A percentile compares a stretch with the other conserved stretches of the same genome.
Conservation (phyloP, 2,329 filamentous ascomycete genomes). For the Leptoxyphium fumago region DNA sequence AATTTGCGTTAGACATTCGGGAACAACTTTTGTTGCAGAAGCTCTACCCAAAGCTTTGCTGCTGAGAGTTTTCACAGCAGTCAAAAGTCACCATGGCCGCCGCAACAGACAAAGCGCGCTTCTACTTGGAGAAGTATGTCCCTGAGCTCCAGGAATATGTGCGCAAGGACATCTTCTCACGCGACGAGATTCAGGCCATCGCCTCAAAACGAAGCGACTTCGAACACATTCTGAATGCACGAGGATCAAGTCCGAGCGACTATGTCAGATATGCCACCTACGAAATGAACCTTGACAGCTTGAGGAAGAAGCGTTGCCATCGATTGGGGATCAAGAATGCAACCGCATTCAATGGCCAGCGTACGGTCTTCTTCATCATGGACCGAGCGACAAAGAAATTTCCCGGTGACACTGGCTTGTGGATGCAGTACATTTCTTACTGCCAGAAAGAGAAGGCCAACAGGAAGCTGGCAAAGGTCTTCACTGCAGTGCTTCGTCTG, state of each 20-base stretch:
- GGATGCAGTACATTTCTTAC: slow-evolving; percentile 82
- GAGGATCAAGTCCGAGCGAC: slow-evolving; percentile 60
- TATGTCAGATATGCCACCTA: slow-evolving; percentile 72
- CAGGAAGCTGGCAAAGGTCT: slow-evolving; percentile 45
- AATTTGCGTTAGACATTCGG: too few species aligned
- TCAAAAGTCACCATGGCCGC: slow-evolving; percentile 47
- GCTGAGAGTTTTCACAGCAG: too few species aligned
- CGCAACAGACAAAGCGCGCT: slow-evolving; percentile 85
- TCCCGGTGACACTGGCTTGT: slow-evolving; percentile 64
- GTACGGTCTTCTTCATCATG: slow-evolving; percentile 76
- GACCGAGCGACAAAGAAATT: slow-evolving; percentile 77
- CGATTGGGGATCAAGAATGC: slow-evolving; percentile 63
- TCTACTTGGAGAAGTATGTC: slow-evolving; percentile 82
- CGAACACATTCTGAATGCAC: slow-evolving; percentile 77
- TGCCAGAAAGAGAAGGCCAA: slow-evolving; percentile 50
- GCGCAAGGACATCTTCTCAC: slow-evolving; percentile 74
- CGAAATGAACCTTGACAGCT: slow-evolving; percentile 52
- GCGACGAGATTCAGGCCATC: slow-evolving; percentile 83
- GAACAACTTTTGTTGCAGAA: too few species aligned
- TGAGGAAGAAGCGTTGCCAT: slow-evolving; percentile 70
- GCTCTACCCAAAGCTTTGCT: too few species aligned
- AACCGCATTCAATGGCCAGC: slow-evolving; percentile 54
- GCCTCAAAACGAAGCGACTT: slow-evolving; percentile 83
- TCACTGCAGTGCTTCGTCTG: slow-evolving; percentile 60
- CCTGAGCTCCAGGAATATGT: slow-evolving; percentile 87